phyloP scores from a whole-genome alignment of 306 rosid genomes.

The Begonia peltatifolia region DNA sequence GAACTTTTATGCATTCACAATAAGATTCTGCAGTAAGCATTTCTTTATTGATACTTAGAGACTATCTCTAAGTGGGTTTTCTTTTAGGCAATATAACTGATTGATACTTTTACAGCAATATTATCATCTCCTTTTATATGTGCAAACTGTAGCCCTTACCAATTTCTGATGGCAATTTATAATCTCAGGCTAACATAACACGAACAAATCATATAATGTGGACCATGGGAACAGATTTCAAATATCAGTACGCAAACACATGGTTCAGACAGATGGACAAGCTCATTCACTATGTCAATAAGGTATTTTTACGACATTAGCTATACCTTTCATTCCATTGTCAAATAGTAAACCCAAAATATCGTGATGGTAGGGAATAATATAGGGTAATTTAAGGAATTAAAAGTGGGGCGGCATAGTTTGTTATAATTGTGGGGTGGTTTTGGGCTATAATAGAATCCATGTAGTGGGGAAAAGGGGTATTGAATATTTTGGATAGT shows the following conservation, averaged over 20 bases:
- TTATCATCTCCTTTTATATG: too few relatives aligned
- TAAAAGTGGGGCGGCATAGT: not conserved
- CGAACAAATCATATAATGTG: conserved; percentile 95
- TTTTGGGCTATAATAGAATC: too few relatives aligned
- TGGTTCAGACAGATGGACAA: conserved; percentile 94
- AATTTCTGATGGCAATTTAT: conserved; percentile 16
- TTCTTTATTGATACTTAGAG: too few relatives aligned
- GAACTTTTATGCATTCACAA: too few relatives aligned
- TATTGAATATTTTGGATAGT: too few relatives aligned
- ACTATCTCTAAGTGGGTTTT: too few relatives aligned
- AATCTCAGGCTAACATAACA: conserved; percentile 79
- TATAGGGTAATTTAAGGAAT: not conserved
- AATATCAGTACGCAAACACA: conserved; percentile 75
- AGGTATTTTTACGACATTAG: conserved; percentile 19
- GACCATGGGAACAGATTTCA: conserved; percentile 99
- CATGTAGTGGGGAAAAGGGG: too few relatives aligned
- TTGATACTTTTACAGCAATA: too few relatives aligned
- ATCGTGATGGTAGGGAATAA: not conserved
- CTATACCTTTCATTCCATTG: not conserved
- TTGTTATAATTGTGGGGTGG: too few relatives aligned
- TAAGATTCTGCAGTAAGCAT: too few relatives aligned
- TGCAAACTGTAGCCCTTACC: not conserved
- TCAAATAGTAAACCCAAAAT: not conserved
- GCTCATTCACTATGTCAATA: conserved; percentile 83
- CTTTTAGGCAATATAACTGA: too few relatives aligned